These are phyloP conservation scores for Pseudogymnoascus sp. DNA, from an alignment of 2,329 filamentous ascomycete species.

Conservation along the genomic window DNA sequence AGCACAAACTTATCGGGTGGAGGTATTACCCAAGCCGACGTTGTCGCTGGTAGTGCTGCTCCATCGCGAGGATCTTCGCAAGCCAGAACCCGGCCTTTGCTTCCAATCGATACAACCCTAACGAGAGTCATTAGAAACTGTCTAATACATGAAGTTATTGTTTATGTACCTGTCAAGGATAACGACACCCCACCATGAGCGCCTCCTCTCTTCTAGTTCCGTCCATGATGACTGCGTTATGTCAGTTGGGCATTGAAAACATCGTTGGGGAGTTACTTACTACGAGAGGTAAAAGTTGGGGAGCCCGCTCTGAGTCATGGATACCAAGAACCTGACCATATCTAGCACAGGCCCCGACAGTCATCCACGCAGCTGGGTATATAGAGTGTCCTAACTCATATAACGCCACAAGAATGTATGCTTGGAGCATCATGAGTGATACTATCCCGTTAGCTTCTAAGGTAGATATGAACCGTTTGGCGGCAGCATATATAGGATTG, in stretches of 20 bases:
- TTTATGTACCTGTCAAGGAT: constrained; percentile 34
- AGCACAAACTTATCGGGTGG: not conserved
- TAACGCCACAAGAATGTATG: constrained; percentile 36
- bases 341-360: constrained; percentile 36
- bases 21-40: constrained; percentile 33
- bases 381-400: constrained; percentile 43
- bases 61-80: constrained; percentile 24
- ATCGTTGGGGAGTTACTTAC: constrained; percentile 20
- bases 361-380: constrained; percentile 43
- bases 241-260: constrained; percentile 6
- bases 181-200: constrained; percentile 42
- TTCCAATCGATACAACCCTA: constrained; percentile 26
- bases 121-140: constrained; percentile 11
- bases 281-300: constrained; percentile 30
- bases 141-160: not conserved
- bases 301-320: constrained; percentile 30
- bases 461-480: constrained; percentile 35
- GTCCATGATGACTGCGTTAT: constrained; percentile 34
- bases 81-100: constrained; percentile 23
- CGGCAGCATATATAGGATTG: constrained; percentile 34
- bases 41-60: constrained; percentile 23
- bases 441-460: constrained; percentile 36
- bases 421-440: constrained; percentile 38
- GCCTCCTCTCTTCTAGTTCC: constrained; percentile 37
- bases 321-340: constrained; percentile 40